phyloP scores from a whole-genome alignment of 2,329 filamentous ascomycete species.

The Cryphonectria naterciae region DNA sequence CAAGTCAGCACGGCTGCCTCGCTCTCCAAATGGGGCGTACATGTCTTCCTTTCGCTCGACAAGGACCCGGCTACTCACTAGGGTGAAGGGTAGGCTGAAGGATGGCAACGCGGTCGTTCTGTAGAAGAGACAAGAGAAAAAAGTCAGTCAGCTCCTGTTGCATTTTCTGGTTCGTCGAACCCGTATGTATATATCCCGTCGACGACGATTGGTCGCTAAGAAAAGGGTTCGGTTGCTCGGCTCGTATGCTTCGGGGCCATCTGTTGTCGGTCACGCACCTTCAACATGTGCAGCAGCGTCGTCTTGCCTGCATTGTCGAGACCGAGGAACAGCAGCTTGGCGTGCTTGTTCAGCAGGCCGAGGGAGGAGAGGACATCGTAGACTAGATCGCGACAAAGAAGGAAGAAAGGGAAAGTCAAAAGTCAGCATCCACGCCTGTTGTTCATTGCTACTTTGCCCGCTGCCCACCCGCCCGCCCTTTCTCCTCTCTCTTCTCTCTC shows the following conservation, averaged over 20 bases:
- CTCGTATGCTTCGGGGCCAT: neutral
- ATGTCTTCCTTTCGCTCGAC: neutral
- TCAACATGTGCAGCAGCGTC: constrained; percentile 91
- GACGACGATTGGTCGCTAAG: neutral
- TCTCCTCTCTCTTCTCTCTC: neutral
- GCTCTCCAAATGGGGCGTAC: too few relatives aligned
- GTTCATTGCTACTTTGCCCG: constrained; percentile 27
- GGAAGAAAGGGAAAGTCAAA: constrained; percentile 23
- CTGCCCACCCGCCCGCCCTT: constrained; percentile 27
- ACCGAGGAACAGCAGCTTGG: constrained; percentile 90
- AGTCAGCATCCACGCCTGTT: constrained; percentile 35
- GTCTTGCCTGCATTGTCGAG: constrained; percentile 96
- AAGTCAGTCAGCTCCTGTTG: constrained; percentile 26
- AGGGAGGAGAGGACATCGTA: constrained; percentile 88
- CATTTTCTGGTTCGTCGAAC: neutral
- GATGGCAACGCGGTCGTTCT: constrained; percentile 93
- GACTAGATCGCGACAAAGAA: constrained; percentile 55
- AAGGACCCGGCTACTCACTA: constrained; percentile 58
- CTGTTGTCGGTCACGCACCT: constrained; percentile 59
- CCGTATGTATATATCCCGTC: neutral
- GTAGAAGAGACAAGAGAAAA: constrained; percentile 17
- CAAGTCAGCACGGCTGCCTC: constrained; percentile 27
- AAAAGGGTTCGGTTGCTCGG: neutral
- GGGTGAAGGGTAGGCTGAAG: constrained; percentile 90
- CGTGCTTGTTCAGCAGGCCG: constrained; percentile 92